Evolutionary conservation across 2,329 filamentous ascomycete genomes (phyloP).

Genomic region (Colletotrichum limetticola): DNA sequence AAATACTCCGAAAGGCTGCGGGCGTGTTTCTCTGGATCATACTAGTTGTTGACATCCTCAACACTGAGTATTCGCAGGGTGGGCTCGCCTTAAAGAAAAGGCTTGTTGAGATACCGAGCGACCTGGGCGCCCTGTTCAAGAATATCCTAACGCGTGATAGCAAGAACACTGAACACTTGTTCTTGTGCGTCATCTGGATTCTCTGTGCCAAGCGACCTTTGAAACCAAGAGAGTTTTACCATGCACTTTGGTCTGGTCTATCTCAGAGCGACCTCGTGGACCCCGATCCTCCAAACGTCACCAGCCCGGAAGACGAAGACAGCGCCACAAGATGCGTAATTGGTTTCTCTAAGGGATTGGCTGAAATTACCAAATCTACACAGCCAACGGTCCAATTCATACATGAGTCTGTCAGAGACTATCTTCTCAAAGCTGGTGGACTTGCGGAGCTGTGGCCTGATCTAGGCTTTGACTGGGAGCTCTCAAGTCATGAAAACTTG

Average conservation of each 20-base stretch:
- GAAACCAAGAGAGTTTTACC: no score
- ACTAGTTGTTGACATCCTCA: constrained; percentile 52
- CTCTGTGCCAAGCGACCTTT: constrained; percentile 57
- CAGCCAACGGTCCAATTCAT: constrained; percentile 60
- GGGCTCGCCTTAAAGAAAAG: constrained; percentile 39
- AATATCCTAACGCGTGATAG: constrained; percentile 61
- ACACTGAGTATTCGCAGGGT: constrained; percentile 45
- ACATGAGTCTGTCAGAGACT: constrained; percentile 62
- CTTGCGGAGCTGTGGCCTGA: constrained; percentile 45
- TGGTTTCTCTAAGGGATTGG: constrained; percentile 61
- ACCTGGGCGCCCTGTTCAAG: constrained; percentile 59
- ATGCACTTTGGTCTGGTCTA: constrained; percentile 47
- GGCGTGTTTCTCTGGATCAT: constrained; percentile 57
- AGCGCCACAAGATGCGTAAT: constrained; percentile 48
- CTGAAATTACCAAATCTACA: constrained; percentile 50
- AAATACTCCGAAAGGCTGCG: no score
- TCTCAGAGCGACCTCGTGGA: not conserved
- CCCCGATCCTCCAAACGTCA: no score
- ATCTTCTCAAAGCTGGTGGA: constrained; percentile 51
- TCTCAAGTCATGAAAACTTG: constrained; percentile 52
- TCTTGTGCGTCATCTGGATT: constrained; percentile 63
- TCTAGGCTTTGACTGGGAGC: constrained; percentile 43
- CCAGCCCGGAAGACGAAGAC: not conserved
- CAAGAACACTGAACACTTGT: constrained; percentile 50
- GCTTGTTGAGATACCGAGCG: constrained; percentile 48